Evolutionary conservation across 306 rosid species (phyloP).

Genomic region (Betula pendula): DNA sequence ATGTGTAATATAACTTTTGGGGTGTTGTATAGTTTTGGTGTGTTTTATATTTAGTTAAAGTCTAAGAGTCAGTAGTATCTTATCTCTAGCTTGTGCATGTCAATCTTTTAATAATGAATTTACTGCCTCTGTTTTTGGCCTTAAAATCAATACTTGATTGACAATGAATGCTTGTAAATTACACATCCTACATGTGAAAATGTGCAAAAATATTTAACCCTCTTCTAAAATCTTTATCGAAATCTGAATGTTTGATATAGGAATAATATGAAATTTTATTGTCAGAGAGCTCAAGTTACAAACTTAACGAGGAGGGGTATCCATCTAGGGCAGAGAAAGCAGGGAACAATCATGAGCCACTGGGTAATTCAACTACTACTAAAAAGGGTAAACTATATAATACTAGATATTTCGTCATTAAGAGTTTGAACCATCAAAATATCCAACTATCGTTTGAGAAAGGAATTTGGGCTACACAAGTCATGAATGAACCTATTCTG

Average conservation of each 20-base stretch:
- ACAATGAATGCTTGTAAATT: not conserved
- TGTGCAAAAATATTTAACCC: not conserved
- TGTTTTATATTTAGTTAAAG: not conserved
- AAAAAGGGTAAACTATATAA: slow-evolving; percentile 41
- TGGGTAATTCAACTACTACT: slow-evolving; percentile 37
- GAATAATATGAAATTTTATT: slow-evolving; percentile 29
- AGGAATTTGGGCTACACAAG: slow-evolving; percentile 94
- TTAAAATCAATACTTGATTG: not conserved
- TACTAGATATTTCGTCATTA: slow-evolving; percentile 63
- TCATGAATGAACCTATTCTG: slow-evolving; percentile 70
- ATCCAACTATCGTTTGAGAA: slow-evolving; percentile 60
- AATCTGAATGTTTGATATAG: not conserved
- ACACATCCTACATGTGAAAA: slow-evolving; percentile 3
- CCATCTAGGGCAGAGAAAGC: slow-evolving; percentile 43
- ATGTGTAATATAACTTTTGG: not conserved
- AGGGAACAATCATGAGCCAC: slow-evolving; percentile 35
- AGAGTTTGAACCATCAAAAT: slow-evolving; percentile 73
- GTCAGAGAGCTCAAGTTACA: slow-evolving; percentile 61
- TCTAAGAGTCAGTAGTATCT: not conserved
- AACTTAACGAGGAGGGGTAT: slow-evolving; percentile 41
- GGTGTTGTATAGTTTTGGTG: not conserved
- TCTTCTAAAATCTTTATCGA: not conserved
- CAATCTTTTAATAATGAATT: not conserved
- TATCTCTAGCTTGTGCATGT: not conserved
- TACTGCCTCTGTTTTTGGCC: not conserved